phyloP scores from a whole-genome alignment of 1,139 yeast genomes.

The Geotrichum macrosporum region DNA sequence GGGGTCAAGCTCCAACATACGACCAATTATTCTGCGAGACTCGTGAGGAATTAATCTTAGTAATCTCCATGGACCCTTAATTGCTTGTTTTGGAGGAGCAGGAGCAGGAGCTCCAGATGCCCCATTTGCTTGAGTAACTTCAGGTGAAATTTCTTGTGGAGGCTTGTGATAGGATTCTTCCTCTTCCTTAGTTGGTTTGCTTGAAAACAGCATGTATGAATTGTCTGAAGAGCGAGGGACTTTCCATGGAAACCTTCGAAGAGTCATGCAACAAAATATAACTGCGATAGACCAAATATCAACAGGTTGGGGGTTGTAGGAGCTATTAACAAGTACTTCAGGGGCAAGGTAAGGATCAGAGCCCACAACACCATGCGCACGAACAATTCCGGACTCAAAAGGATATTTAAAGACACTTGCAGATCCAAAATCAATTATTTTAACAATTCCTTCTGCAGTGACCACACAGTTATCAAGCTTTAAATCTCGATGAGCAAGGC shows the following conservation, averaged over 20 bases:
- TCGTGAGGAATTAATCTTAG: conserved; percentile 84
- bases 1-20: conserved; percentile 71
- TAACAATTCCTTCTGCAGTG: conserved; percentile 77
- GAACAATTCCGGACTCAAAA: conserved; percentile 68
- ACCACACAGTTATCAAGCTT: conserved; percentile 94
- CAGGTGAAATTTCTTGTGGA: conserved; percentile 7
- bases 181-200: conserved; percentile 31
- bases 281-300: conserved; percentile 96
- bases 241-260: conserved; percentile 96
- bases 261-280: conserved; percentile 91
- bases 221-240: conserved; percentile 85
- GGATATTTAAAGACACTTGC: conserved; percentile 94
- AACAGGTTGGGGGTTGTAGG: conserved; percentile 88
- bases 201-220: conserved; percentile 68
- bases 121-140: not conserved
- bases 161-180: conserved; percentile 18
- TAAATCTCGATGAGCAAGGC: conserved; percentile 92
- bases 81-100: conserved; percentile 28
- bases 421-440: conserved; percentile 92
- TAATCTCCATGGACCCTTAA: conserved; percentile 79
- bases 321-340: conserved; percentile 68
- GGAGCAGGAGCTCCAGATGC: conserved; percentile 25
- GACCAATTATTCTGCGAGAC: conserved; percentile 69
- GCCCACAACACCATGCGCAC: conserved; percentile 92
- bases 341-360: conserved; percentile 98